A percentile compares a stretch with the other conserved stretches of the same genome.
These are phyloP conservation scores for Kalanchoe fedtschenkoi DNA, from an alignment of 164 flowering plant genomes.

Conservation along the genomic window DNA sequence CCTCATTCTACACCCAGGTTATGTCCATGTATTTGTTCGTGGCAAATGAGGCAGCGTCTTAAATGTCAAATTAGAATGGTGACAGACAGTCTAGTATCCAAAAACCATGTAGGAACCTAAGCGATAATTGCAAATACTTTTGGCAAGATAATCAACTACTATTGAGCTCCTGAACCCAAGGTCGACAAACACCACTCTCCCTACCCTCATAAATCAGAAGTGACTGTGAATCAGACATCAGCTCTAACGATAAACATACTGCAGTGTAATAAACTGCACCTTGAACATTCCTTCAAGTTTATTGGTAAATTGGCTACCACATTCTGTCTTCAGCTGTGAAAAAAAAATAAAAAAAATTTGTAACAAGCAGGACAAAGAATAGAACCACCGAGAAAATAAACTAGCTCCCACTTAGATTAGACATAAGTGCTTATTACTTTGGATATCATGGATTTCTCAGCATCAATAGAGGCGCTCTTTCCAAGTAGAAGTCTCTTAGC, in stretches of 20 bases:
- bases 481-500: slow-evolving; percentile 90
- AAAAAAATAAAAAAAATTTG: background rate
- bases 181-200: background rate
- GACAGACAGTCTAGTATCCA: too few relatives aligned
- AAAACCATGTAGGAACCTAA: background rate
- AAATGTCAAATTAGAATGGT: background rate
- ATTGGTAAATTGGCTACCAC: slow-evolving; percentile 99
- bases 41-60: background rate
- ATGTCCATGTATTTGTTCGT: background rate
- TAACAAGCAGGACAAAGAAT: background rate
- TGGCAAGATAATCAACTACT: background rate
- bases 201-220: background rate
- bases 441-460: slow-evolving; percentile 98
- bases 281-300: slow-evolving; percentile 99
- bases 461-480: slow-evolving; percentile 99
- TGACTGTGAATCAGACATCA: background rate
- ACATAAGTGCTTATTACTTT: slow-evolving; percentile 41
- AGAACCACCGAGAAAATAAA: background rate
- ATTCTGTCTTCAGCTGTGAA: slow-evolving; percentile 92
- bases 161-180: background rate
- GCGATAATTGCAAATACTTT: background rate
- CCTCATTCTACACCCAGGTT: background rate
- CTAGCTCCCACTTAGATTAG: background rate
- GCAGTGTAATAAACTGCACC: slow-evolving; percentile 31
- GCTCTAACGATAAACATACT: background rate